Percentiles rank a stretch among this genome's conserved stretches.
Conservation (phyloP, 768 basidiomycete genomes). For the Collybiopsis luxurians region DNA sequence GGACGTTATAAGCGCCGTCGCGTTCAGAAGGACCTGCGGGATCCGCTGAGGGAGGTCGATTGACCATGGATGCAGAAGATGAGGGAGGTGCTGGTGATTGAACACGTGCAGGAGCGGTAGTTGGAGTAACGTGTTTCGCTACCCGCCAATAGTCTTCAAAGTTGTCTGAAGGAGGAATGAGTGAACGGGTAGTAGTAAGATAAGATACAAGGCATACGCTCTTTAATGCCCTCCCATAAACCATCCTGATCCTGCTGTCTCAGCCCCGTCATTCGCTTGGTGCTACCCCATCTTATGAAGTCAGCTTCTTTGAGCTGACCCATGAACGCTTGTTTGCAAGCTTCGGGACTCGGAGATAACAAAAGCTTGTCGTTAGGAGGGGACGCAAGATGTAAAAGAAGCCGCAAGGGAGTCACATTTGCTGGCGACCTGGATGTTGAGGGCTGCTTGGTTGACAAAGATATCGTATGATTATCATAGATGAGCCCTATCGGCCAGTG, state of each 20-base stretch:
- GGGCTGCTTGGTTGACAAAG: slow-evolving; percentile 48
- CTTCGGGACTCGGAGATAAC: slow-evolving; percentile 74
- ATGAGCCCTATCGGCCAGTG: slow-evolving; percentile 97
- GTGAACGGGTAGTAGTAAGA: slow-evolving; percentile 3
- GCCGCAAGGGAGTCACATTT: slow-evolving; percentile 58
- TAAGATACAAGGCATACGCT: slow-evolving; percentile 59
- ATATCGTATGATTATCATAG: slow-evolving; percentile 80
- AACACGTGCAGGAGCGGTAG: slow-evolving; percentile 60
- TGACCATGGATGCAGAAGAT: slow-evolving; percentile 58
- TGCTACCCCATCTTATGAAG: slow-evolving; percentile 95
- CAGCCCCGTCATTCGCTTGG: slow-evolving; percentile 88
- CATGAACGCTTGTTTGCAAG: slow-evolving; percentile 94
- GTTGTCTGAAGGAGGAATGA: slow-evolving; percentile 61
- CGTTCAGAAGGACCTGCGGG: slow-evolving; percentile 52
- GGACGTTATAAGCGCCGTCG: slow-evolving; percentile 84
- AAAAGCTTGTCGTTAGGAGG: slow-evolving; percentile 87
- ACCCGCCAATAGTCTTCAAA: slow-evolving; percentile 96
- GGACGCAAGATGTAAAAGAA: slow-evolving; percentile 83
- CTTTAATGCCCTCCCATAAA: slow-evolving; percentile 95
- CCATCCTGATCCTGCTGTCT: slow-evolving; percentile 92
- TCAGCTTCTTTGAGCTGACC: slow-evolving; percentile 96
- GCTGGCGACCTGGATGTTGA: slow-evolving; percentile 38
- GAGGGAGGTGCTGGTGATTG: slow-evolving; percentile 53
- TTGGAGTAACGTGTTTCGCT: slow-evolving; percentile 89
- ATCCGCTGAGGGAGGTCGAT: slow-evolving; percentile 65